Base-by-base conservation (phyloP, 2,329 filamentous ascomycete species). In the Neofusicoccum laricinum region DNA sequence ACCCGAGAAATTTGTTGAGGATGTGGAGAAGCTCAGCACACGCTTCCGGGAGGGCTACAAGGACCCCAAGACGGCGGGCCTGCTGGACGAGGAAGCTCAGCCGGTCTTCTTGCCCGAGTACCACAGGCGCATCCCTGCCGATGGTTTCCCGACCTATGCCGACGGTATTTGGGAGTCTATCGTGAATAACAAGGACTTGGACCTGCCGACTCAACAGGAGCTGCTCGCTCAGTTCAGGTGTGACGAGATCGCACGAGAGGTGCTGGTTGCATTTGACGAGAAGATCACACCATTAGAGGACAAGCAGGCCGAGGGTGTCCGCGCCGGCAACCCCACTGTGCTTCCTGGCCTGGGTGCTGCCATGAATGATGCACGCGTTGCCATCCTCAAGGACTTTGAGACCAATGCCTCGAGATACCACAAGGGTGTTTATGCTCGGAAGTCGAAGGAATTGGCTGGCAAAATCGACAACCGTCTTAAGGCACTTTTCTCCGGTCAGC, bases 151-250 rank as follows among this genome's bases (percentile, higher is more conserved):
- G 0, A 85, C 93, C 66, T 99, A 99, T 71, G 93, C 95, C 0
- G 88, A 95, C 75, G 92, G 93, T 45, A 88, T 99, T 49, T 99
- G 95, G 95, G 93, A 98, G 72, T 94, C 98, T 79, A 99, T 99
- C 74, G 93, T 97, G 71, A 91, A 94, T 82, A 99, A 99, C 84
- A 99, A 99, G 79, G 95, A 99, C 73, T 84, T 99, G 63, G 95
- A 99, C 78, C 79, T 99, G 65, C 95, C 95, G 3, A 98, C 95
- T 0, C 95, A 99, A 76, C 95, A 99, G 79, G 95, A 99, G 76
- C 84, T 99, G 50, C 85, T 99, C 61, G 95, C 95, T 11, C 95
- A 99, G 76, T 99, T 98, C 81, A 88, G 95, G 69, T 99, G 95
- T 77, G 95, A 99, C 75, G 95, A 99, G 79, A 99, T 99, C 65